Evolutionary conservation across 345 rosid species (phyloP).

Genomic region (Syzygium aqueum): DNA sequence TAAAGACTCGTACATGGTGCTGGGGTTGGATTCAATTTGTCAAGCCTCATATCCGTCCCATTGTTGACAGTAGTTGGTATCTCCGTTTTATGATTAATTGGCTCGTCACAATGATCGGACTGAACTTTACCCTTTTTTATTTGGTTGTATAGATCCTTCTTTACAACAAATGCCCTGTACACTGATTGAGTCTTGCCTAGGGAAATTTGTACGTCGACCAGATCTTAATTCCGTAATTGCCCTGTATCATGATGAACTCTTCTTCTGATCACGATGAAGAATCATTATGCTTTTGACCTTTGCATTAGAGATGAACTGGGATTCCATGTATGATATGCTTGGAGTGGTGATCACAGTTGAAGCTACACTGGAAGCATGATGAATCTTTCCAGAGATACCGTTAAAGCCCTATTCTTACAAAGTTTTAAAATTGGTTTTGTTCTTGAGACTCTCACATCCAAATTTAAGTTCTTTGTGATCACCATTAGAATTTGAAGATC

Average conservation of each 20-base stretch:
- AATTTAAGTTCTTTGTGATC: neutral
- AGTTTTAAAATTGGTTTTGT: neutral
- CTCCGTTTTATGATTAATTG: neutral
- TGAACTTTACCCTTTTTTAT: neutral
- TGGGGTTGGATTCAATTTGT: neutral
- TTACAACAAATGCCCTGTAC: neutral
- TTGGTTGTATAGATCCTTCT: neutral
- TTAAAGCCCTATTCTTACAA: neutral
- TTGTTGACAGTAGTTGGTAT: neutral
- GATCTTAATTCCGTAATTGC: neutral
- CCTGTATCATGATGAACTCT: neutral
- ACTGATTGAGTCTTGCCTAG: neutral
- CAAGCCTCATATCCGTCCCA: neutral
- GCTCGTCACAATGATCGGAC: neutral
- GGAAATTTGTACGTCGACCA: neutral
- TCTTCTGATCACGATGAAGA: neutral
- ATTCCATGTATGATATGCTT: neutral
- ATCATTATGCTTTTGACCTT: neutral
- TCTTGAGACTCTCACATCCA: neutral
- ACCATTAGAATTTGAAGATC: neutral
- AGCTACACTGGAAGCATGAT: neutral
- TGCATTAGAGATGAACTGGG: neutral
- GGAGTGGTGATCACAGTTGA: neutral
- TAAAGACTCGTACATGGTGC: neutral
- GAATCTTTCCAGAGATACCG: neutral